Evolutionary conservation across 306 rosid genomes (phyloP).

Genomic region (Begonia loranthoides): DNA sequence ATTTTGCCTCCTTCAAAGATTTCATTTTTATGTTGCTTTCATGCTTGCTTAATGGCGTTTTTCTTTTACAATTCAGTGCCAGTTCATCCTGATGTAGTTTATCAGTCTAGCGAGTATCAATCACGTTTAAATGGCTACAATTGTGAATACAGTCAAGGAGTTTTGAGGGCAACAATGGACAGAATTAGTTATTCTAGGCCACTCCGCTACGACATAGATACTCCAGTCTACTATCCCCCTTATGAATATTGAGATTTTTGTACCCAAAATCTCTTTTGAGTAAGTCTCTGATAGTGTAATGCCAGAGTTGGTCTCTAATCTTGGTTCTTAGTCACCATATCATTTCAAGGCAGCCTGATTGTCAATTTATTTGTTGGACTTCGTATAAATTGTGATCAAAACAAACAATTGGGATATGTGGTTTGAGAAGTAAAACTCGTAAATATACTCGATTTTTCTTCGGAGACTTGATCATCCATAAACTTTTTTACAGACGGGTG

Average conservation of each 20-base stretch:
- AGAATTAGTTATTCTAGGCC: slow-evolving; percentile 49
- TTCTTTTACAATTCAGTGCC: slow-evolving; percentile 29
- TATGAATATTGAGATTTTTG: slow-evolving; percentile 20
- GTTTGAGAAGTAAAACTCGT: too few relatives aligned
- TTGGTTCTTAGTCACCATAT: background rate
- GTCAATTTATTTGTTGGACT: background rate
- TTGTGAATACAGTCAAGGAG: slow-evolving; percentile 59
- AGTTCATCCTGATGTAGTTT: slow-evolving; percentile 31
- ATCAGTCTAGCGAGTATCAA: slow-evolving; percentile 50
- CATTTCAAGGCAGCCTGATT: background rate
- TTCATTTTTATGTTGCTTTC: background rate
- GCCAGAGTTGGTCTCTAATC: background rate
- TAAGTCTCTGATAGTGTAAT: background rate
- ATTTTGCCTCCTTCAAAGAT: background rate
- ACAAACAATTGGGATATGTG: too few relatives aligned
- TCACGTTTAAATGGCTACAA: slow-evolving; percentile 35
- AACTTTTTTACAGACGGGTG: background rate
- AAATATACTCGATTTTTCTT: background rate
- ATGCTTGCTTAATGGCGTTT: slow-evolving; percentile 12
- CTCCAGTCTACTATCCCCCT: slow-evolving; percentile 32
- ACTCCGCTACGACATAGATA: slow-evolving; percentile 39
- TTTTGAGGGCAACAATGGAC: slow-evolving; percentile 48
- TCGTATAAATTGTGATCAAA: too few relatives aligned
- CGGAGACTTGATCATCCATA: background rate
- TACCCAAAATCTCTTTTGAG: background rate